phyloP scores from a whole-genome alignment of 352 stramenopile genomes.

The Globisporangium cylindrosporum region DNA sequence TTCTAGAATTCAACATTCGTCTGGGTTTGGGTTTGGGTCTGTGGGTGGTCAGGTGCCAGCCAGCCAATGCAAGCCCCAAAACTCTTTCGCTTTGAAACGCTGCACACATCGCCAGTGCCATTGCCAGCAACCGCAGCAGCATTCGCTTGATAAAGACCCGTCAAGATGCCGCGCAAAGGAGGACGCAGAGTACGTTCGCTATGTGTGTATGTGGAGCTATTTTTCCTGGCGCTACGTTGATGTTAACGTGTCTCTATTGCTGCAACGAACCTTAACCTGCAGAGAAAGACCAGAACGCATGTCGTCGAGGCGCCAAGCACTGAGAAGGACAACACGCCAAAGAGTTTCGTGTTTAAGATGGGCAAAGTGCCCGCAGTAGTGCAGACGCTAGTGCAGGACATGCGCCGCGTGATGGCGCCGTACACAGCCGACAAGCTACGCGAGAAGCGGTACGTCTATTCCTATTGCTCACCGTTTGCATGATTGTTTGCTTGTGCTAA shows the following conservation, averaged over 20 bases:
- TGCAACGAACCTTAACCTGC: not conserved
- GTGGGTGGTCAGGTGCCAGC: constrained; percentile 6
- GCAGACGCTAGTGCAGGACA: constrained; percentile 87
- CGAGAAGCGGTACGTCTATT: constrained; percentile 58
- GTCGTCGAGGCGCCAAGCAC: constrained; percentile 55
- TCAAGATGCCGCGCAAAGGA: constrained; percentile 79
- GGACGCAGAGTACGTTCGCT: constrained; percentile 70
- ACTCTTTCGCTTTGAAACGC: constrained; percentile 5
- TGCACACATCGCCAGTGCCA: not conserved
- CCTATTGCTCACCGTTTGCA: not conserved
- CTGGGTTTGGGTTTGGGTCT: not conserved
- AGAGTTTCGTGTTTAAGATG: constrained; percentile 92
- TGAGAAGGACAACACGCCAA: constrained; percentile 85
- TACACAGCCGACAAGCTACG: constrained; percentile 93
- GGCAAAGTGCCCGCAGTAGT: constrained; percentile 81
- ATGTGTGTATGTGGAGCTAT: not conserved
- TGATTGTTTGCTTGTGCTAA: not conserved
- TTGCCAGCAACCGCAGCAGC: not conserved
- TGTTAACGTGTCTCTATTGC: not conserved
- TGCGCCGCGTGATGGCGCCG: constrained; percentile 93
- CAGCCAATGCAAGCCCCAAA: constrained; percentile 2
- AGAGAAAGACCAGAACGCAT: constrained; percentile 86
- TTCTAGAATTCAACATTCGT: not conserved
- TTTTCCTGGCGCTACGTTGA: constrained; percentile 2
- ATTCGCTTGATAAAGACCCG: not conserved